A percentile compares a stretch with the other conserved stretches of the same genome.
These are phyloP conservation scores for Pseudopithomyces chartarum DNA, from an alignment of 2,329 filamentous ascomycete species.

Conservation along the genomic window DNA sequence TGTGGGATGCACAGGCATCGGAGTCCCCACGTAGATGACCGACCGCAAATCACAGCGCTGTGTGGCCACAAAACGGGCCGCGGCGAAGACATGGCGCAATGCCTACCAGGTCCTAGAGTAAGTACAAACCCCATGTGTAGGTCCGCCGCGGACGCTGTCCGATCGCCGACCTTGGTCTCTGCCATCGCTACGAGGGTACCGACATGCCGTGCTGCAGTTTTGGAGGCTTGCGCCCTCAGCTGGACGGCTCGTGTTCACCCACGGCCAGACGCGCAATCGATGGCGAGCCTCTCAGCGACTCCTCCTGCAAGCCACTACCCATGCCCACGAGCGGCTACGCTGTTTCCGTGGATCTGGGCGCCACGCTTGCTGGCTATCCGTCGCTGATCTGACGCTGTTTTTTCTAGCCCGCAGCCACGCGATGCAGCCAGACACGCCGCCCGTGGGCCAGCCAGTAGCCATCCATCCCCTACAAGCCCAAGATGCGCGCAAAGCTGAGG, in stretches of 20 bases:
- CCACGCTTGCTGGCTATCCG: not conserved
- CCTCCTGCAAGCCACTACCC: not conserved
- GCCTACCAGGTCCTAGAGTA: too few species aligned
- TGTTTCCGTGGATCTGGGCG: not conserved
- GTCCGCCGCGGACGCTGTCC: too few species aligned
- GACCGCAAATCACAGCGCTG: too few species aligned
- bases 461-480: constrained; percentile 12
- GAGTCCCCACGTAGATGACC: too few species aligned
- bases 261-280: not conserved
- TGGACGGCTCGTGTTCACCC: not conserved
- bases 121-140: too few species aligned
- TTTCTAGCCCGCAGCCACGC: constrained; percentile 30
- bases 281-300: too few species aligned
- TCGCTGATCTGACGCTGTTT: constrained; percentile 4
- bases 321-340: not conserved
- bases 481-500: constrained; percentile 30
- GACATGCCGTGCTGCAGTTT: not conserved
- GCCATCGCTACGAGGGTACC: too few species aligned
- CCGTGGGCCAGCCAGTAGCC: constrained; percentile 18
- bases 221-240: not conserved
- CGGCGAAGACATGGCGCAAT: too few species aligned
- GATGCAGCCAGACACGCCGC: constrained; percentile 28
- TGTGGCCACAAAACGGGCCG: too few species aligned
- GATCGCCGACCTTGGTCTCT: too few species aligned
- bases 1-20: too few species aligned